These are phyloP conservation scores for Aspergillus hancockii DNA, from an alignment of 495 filamentous ascomycete genomes.

Conservation along the genomic window DNA sequence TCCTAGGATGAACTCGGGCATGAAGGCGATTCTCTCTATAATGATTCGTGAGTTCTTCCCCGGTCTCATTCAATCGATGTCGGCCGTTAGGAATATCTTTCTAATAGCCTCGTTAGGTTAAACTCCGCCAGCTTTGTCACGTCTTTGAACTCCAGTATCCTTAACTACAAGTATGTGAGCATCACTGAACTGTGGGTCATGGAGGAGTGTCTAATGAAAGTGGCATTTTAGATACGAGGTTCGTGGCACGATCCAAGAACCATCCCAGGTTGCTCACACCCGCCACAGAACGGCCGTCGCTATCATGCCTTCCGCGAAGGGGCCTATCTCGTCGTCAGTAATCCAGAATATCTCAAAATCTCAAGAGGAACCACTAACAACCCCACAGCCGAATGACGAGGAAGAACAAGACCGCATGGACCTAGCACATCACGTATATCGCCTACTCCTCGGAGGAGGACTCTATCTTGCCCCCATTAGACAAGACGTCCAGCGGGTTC, in stretches of 20 bases:
- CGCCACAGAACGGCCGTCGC: not conserved
- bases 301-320: not conserved
- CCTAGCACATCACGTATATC: not conserved
- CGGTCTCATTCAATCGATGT: too few species aligned
- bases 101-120: not conserved
- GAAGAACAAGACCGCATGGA: slow-evolving; percentile 4
- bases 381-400: not conserved
- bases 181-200: too few species aligned
- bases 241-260: not conserved
- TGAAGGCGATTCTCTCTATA: not conserved
- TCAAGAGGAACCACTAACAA: not conserved
- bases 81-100: not conserved
- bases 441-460: not conserved
- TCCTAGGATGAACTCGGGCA: not conserved
- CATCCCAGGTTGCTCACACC: not conserved
- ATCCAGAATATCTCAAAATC: not conserved
- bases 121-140: not conserved
- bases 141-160: not conserved
- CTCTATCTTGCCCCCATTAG: not conserved
- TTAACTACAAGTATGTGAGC: not conserved
- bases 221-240: not conserved
- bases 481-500: not conserved
- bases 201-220: not conserved
- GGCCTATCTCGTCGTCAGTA: not conserved
- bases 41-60: not conserved